phyloP scores from a whole-genome alignment of 495 filamentous ascomycete species.

The Wilcoxina mikolae region DNA sequence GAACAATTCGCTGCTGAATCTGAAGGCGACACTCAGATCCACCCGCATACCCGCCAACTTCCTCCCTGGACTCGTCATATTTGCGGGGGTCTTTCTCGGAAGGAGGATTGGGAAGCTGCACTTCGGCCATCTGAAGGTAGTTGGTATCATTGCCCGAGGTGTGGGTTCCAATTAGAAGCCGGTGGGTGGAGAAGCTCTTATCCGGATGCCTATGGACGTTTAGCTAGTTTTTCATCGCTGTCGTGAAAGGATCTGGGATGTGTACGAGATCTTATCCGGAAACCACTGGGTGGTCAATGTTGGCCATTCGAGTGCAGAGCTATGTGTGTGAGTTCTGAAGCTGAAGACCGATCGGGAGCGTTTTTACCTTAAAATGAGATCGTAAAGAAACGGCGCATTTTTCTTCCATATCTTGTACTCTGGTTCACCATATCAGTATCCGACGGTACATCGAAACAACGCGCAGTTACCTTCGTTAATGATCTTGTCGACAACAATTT shows the following conservation, averaged over 20 bases:
- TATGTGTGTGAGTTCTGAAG: constrained; percentile 23
- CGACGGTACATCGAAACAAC: not conserved
- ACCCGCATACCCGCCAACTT: constrained; percentile 80
- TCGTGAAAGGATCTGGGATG: constrained; percentile 1
- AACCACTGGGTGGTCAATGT: constrained; percentile 97
- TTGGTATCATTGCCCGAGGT: constrained; percentile 78
- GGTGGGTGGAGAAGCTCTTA: constrained; percentile 76
- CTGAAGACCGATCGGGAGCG: not conserved
- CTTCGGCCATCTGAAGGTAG: constrained; percentile 85
- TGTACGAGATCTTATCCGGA: constrained; percentile 78
- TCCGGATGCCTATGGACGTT: constrained; percentile 45
- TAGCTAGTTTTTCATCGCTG: not conserved
- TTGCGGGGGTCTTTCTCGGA: constrained; percentile 54
- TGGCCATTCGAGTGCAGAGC: constrained; percentile 92
- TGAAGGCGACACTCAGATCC: constrained; percentile 60
- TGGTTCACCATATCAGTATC: constrained; percentile 27
- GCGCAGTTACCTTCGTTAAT: constrained; percentile 71
- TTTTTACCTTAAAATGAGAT: constrained; percentile 64
- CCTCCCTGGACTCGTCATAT: constrained; percentile 80
- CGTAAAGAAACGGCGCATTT: constrained; percentile 95
- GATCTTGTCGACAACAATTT: constrained; percentile 63
- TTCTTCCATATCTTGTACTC: constrained; percentile 99
- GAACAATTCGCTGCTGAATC: constrained; percentile 88
- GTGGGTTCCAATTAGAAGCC: constrained; percentile 85
- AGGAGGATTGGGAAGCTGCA: constrained; percentile 72